Evolutionary conservation across 805 yeast species (phyloP), one percentile per base, ranked within the genome.

Genomic region (Wickerhamiella sorbophila): DNA sequence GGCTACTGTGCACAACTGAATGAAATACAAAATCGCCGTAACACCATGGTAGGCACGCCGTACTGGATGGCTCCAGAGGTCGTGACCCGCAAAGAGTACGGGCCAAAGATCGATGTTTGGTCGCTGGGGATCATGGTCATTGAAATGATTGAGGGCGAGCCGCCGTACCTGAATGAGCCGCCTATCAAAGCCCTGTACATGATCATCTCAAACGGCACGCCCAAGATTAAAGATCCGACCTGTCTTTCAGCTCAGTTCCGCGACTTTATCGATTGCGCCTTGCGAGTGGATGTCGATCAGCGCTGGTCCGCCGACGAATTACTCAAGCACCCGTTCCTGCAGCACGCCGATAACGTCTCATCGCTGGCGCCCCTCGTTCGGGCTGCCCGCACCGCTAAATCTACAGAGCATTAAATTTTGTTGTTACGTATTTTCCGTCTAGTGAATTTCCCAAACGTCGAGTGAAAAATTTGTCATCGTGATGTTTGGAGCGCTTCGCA

Each of bases 31-130:
- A 67, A 81, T 42, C 87, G 88, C 60, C 76, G 99, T 59, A 86
- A 95, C 3, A 91, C 99, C 4, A 85, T 91, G 94, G 98, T 91
- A 15, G 99, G 99, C 14, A 91, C 99, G 0, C 98, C 99, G 12
- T 91, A 91, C 60, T 91, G 99, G 99, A 91, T 91, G 99, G 99
- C 99, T 0, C 99, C 99, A 1, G 99, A 91, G 60, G 95, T 91
- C 41, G 95, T 91, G 21, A 76, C 87, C 16, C 75, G 93, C 52
- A 87, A 86, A 59, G 95, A 87, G 56, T 91, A 91, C 57, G 98
- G 94, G 29, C 91, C 94, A 38, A 87, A 91, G 58, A 95, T 91
- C 35, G 99, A 91, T 63, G 79, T 91, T 39, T 91, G 99, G 99
- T 85, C 95, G 5, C 65, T 91, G 48, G 98, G 99, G 50, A 91